These are phyloP conservation scores for Colletotrichum chlorophyti DNA, from an alignment of 2,329 filamentous ascomycete genomes.

Conservation along the genomic window DNA sequence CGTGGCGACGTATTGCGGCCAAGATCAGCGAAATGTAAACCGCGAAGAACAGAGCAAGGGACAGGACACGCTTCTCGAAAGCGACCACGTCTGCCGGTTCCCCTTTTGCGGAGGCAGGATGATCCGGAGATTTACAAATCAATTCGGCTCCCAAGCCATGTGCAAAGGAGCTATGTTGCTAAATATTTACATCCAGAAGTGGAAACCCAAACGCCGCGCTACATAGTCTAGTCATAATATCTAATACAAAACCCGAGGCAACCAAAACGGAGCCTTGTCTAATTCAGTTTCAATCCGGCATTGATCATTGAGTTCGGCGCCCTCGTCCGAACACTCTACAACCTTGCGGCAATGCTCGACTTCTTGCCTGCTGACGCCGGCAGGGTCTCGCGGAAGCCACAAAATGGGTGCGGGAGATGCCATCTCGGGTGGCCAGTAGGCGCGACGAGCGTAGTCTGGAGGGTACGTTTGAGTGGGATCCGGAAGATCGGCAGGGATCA, in stretches of 20 bases:
- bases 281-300: constrained; percentile 20
- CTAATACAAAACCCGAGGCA: constrained; percentile 24
- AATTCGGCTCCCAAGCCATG: too few species aligned
- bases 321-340: constrained; percentile 74
- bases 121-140: too few species aligned
- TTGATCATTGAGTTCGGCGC: constrained; percentile 73
- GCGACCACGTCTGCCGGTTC: too few species aligned
- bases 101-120: too few species aligned
- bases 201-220: not conserved
- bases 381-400: constrained; percentile 78
- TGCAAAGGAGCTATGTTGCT: too few species aligned
- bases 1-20: constrained; percentile 9
- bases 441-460: constrained; percentile 63
- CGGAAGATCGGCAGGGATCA: constrained; percentile 30
- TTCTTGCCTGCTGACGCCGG: constrained; percentile 75
- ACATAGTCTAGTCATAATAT: too few species aligned
- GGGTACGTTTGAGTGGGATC: constrained; percentile 51
- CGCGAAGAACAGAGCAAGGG: too few species aligned
- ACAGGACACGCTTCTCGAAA: too few species aligned
- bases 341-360: constrained; percentile 66
- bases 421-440: constrained; percentile 77
- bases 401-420: constrained; percentile 66
- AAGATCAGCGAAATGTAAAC: not conserved
- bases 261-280: constrained; percentile 29
- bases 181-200: not conserved